A percentile compares a stretch with the other conserved stretches of the same genome.
These are phyloP conservation scores for Quercus alba DNA, from an alignment of 306 rosid species.

Conservation along the genomic window DNA sequence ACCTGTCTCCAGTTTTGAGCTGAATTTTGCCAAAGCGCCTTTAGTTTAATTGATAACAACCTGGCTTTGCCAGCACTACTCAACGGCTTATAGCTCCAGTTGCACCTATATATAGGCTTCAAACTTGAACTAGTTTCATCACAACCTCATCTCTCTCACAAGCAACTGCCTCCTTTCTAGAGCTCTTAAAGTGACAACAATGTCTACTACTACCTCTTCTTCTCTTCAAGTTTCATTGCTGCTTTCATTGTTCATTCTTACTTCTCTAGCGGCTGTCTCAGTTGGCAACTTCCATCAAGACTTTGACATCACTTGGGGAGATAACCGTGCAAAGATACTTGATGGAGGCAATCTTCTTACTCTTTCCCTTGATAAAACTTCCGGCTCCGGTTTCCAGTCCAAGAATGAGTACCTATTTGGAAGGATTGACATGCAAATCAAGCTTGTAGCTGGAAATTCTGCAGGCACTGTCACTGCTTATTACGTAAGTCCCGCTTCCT, in stretches of 20 bases:
- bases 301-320: constrained; percentile 43
- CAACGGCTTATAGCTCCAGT: no score
- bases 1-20: no score
- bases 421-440: constrained; percentile 39
- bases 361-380: constrained; percentile 38
- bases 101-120: no score
- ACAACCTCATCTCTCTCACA: no score
- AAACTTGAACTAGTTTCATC: no score
- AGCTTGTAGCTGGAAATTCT: constrained; percentile 12
- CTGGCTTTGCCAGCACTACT: no score
- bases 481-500: constrained; percentile 19
- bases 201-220: background rate
- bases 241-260: background rate
- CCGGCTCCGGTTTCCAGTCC: constrained; percentile 51
- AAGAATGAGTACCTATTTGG: constrained; percentile 38
- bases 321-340: constrained; percentile 23
- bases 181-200: background rate
- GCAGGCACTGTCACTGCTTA: constrained; percentile 58
- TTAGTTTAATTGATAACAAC: no score
- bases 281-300: constrained; percentile 26
- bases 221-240: background rate
- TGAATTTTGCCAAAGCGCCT: no score
- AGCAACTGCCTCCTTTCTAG: no score
- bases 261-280: background rate
- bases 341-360: constrained; percentile 31